phyloP scores from a whole-genome alignment of 108 stramenopile genomes.

The Stephanodiscus minutulus region DNA sequence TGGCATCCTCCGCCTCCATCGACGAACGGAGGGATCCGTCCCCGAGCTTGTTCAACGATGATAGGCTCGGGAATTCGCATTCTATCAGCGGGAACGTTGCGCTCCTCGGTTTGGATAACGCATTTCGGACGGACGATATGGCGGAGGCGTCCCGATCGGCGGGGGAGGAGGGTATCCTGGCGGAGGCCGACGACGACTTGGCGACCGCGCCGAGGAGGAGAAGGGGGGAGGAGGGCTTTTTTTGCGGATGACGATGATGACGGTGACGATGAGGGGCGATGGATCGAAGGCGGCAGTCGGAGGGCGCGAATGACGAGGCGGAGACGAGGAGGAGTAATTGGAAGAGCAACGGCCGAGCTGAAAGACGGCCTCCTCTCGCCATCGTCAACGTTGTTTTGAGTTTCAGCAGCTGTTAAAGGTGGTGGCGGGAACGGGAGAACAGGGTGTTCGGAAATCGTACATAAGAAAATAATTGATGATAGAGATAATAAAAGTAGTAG shows the following conservation, averaged over 20 bases:
- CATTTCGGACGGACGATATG: slow-evolving; percentile 57
- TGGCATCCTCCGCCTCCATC: slow-evolving; percentile 67
- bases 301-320: not conserved
- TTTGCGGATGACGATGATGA: not conserved
- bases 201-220: too few species aligned
- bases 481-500: too few species aligned
- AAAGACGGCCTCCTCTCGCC: too few species aligned
- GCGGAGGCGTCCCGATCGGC: slow-evolving; percentile 54
- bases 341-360: too few species aligned
- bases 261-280: too few species aligned
- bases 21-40: slow-evolving; percentile 73
- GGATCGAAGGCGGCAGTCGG: not conserved
- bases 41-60: slow-evolving; percentile 69
- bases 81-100: slow-evolving; percentile 63
- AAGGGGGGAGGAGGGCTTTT: too few species aligned
- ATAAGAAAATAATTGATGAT: too few species aligned
- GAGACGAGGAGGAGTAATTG: too few species aligned
- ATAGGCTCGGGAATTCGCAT: slow-evolving; percentile 74
- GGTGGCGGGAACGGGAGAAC: too few species aligned
- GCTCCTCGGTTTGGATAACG: slow-evolving; percentile 51
- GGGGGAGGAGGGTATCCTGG: slow-evolving; percentile 25
- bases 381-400: too few species aligned
- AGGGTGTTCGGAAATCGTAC: too few species aligned
- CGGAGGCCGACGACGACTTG: not conserved
- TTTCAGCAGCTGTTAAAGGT: too few species aligned